Evolutionary conservation across 192 early-diverging fungal species (phyloP), one percentile per base, ranked within the genome.

Genomic region (Coemansia sp.): DNA sequence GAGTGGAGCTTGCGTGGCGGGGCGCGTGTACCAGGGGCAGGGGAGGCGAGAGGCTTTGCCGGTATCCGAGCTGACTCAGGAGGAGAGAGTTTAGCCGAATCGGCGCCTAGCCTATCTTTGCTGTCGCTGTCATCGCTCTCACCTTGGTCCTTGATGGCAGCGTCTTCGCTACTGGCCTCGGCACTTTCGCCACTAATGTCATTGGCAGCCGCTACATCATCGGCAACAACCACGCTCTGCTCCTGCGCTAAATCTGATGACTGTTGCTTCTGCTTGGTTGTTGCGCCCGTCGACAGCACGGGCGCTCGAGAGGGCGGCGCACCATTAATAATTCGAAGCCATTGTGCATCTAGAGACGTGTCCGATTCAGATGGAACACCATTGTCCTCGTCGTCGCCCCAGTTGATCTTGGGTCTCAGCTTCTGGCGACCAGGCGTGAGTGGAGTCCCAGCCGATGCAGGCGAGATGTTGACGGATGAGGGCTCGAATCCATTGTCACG

Each of bases 291-390:
- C 4, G 60, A 29, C 8, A 33, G 21, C 21, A 56, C 26, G 2
- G 46, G 26, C 7, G 56, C 51, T n/a, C 73, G 37, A 18, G 55
- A 33, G 21, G 66, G 73, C 17, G 73, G 73, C 17, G 65, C 59
- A 21, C 66, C 67, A 4, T 58, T 65, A 27, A 77, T 49, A 15
- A 77, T 77, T 23, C 73, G 62, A 30, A 68, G 73, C 73, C 73
- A 77, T 35, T 77, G 73, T 9, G 73, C 73, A 21, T 68, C 62
- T 3, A 77, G 29, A 3, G 73, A 69, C 47, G 5, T 58, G 32
- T 69, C 66, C 32, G 51, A 23, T 3, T 62, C 66, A 3, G 61
- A 23, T 9, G 73, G 66, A 14, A 65, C 8, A 17, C 9, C 9
- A 21, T 35, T 11, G 23, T 64, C 66, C 9, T 69, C 73, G 3